Conservation (phyloP, 208 protist species). For the Crithidia sp. region DNA sequence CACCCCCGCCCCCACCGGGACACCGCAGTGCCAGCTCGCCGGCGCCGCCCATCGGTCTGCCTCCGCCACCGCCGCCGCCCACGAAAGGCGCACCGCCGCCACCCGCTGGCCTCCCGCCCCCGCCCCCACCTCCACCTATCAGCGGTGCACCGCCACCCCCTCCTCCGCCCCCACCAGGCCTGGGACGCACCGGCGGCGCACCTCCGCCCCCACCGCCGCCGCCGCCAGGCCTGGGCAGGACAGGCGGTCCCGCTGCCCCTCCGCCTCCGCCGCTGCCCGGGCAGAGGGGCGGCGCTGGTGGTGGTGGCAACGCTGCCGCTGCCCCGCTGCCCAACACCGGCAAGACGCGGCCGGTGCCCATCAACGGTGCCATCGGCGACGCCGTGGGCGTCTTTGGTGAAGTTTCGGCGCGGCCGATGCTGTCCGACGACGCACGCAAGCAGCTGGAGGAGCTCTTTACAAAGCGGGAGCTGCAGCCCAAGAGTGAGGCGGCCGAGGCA, state of each 20-base stretch:
- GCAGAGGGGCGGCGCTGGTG: background rate
- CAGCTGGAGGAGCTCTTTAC: constrained; percentile 36
- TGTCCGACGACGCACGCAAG: constrained; percentile 19
- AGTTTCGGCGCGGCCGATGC: constrained; percentile 4
- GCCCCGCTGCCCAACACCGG: constrained; percentile 16
- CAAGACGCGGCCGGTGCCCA: constrained; percentile 62
- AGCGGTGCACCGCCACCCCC: background rate
- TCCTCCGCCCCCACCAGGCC: background rate
- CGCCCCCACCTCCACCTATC: background rate
- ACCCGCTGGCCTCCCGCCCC: background rate
- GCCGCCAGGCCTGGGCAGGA: background rate
- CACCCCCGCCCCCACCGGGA: constrained; percentile 24
- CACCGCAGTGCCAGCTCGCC: background rate
- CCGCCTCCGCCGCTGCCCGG: background rate
- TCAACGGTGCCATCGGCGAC: constrained; percentile 44
- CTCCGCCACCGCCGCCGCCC: constrained; percentile 9
- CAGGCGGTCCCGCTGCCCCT: constrained; percentile 1
- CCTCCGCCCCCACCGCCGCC: constrained; percentile 21
- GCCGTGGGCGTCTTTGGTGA: constrained; percentile 38
- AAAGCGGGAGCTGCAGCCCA: constrained; percentile 31
- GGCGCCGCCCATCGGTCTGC: background rate
- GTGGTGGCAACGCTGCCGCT: background rate
- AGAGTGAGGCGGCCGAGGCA: constrained; percentile 27
- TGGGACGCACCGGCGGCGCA: background rate
- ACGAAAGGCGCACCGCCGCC: constrained; percentile 4